A percentile compares a stretch with the other conserved stretches of the same genome.
phyloP scores from a whole-genome alignment of 805 yeast genomes.

The Yamadazyma akitaensis region DNA sequence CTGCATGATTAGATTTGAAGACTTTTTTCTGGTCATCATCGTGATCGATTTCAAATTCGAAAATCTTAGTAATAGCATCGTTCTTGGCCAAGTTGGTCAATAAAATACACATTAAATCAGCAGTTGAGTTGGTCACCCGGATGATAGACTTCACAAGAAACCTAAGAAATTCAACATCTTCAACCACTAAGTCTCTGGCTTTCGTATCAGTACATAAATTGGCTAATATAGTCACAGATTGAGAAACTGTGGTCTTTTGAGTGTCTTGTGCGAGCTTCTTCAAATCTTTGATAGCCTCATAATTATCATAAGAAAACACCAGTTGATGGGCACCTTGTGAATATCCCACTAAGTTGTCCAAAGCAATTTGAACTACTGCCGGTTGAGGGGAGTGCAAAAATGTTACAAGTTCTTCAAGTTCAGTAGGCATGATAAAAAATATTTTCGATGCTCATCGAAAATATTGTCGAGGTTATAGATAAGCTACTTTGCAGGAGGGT shows the following conservation, averaged over 20 bases:
- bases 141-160: conserved; percentile 49
- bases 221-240: conserved; percentile 74
- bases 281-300: conserved; percentile 68
- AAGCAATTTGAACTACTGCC: conserved; percentile 76
- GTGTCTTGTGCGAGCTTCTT: conserved; percentile 52
- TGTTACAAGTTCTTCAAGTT: conserved; percentile 57
- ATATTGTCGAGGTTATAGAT: not conserved
- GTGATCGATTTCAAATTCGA: conserved; percentile 35
- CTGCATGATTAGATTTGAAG: conserved; percentile 54
- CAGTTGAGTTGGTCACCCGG: conserved; percentile 57
- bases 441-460: conserved; percentile 3
- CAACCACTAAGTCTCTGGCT: conserved; percentile 62
- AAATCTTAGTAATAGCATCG: conserved; percentile 54
- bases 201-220: conserved; percentile 72
- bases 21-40: conserved; percentile 34
- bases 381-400: conserved; percentile 81
- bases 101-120: conserved; percentile 80
- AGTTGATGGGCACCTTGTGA: conserved; percentile 66
- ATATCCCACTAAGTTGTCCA: conserved; percentile 78
- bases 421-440: conserved; percentile 36
- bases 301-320: conserved; percentile 68
- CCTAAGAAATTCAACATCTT: conserved; percentile 55
- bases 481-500: too few species aligned
- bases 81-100: conserved; percentile 83
- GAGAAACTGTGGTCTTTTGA: conserved; percentile 54